Conservation (phyloP, 441 rosid species). For the Arabidopsis lyrata region DNA sequence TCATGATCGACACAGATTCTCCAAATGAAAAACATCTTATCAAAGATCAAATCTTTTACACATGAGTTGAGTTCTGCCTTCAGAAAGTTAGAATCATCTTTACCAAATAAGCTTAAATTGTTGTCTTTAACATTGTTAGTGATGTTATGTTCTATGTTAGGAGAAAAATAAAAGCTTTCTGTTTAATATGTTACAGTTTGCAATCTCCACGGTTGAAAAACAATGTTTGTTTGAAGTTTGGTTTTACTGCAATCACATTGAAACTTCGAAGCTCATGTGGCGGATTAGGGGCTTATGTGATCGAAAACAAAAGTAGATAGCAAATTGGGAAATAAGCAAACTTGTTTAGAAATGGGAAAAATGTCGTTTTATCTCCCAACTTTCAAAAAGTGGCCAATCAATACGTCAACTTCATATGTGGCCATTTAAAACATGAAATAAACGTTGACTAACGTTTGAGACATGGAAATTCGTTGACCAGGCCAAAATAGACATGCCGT, state of each 20-base stretch:
- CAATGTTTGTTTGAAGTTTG: neutral
- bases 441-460: too few species aligned
- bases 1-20: slow-evolving; percentile 69
- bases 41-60: slow-evolving; percentile 2
- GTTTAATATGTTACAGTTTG: slow-evolving; percentile 5
- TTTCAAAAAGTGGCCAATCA: too few species aligned
- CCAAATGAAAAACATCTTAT: slow-evolving; percentile 22
- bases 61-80: slow-evolving; percentile 1
- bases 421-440: too few species aligned
- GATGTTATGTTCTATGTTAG: neutral
- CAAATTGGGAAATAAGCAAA: neutral
- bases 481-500: too few species aligned
- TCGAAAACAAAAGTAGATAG: neutral
- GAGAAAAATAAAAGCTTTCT: neutral
- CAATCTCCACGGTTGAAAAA: neutral
- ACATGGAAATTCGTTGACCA: too few species aligned
- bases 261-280: neutral
- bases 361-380: too few species aligned
- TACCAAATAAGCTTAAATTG: slow-evolving; percentile 19
- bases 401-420: too few species aligned
- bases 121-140: slow-evolving; percentile 2
- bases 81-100: neutral
- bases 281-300: neutral
- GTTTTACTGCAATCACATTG: neutral
- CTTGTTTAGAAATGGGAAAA: too few species aligned